Conservation (phyloP, 805 yeast species). For the Suhomyces kilbournensis region DNA sequence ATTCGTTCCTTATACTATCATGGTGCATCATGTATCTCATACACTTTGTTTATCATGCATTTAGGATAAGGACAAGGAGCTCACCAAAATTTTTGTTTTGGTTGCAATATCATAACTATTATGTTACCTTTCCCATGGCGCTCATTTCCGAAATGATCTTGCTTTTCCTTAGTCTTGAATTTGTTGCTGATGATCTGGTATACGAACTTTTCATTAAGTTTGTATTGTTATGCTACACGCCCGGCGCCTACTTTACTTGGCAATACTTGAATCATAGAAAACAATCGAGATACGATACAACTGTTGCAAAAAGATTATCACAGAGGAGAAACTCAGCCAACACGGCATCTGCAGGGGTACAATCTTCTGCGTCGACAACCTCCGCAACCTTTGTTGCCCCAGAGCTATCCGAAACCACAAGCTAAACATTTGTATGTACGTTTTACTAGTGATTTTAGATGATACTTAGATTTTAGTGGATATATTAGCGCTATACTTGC, state of each 20-base stretch:
- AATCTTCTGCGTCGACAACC: neutral
- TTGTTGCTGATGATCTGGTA: constrained; percentile 18
- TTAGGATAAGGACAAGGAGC: constrained; percentile 32
- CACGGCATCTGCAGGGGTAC: neutral
- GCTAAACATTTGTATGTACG: neutral
- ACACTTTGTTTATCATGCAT: constrained; percentile 34
- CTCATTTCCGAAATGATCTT: constrained; percentile 33
- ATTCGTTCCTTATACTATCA: constrained; percentile 34
- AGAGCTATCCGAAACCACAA: neutral
- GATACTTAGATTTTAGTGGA: neutral
- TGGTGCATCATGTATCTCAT: constrained; percentile 36
- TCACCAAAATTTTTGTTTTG: constrained; percentile 36
- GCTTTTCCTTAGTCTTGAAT: constrained; percentile 34
- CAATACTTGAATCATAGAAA: constrained; percentile 23
- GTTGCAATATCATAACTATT: constrained; percentile 35
- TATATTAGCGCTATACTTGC: neutral
- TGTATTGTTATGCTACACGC: constrained; percentile 31
- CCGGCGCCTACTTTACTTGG: constrained; percentile 36
- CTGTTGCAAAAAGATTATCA: neutral
- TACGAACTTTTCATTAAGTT: constrained; percentile 27
- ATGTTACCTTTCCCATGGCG: constrained; percentile 33
- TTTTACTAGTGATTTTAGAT: neutral
- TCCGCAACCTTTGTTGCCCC: neutral
- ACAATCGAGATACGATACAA: constrained; percentile 14
- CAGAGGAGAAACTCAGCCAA: constrained; percentile 10